Conservation (phyloP, 2,329 filamentous ascomycete species). For the Thelonectria rubi region DNA sequence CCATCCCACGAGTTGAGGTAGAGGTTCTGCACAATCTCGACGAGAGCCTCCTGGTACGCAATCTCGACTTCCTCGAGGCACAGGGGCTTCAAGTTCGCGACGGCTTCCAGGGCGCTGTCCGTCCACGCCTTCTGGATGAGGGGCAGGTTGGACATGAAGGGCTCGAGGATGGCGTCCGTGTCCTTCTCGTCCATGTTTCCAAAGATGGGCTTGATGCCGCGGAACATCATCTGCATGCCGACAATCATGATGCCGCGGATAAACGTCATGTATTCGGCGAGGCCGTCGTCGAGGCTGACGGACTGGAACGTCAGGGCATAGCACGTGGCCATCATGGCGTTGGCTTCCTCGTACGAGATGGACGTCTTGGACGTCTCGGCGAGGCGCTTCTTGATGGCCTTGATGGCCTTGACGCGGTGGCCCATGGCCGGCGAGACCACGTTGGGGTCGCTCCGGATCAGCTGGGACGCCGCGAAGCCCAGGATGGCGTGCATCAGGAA, state of each 20-base stretch:
- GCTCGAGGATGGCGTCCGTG: conserved; percentile 53
- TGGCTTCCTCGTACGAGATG: conserved; percentile 61
- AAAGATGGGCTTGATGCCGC: conserved; percentile 61
- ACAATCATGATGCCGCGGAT: conserved; percentile 66
- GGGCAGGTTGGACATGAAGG: conserved; percentile 57
- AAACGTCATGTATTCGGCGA: conserved; percentile 69
- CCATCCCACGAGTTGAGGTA: conserved; percentile 63
- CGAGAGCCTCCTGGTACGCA: conserved; percentile 56
- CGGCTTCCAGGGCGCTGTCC: conserved; percentile 56
- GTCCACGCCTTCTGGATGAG: conserved; percentile 56
- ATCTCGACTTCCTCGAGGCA: conserved; percentile 55
- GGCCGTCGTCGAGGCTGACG: conserved; percentile 64
- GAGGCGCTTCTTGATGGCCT: conserved; percentile 66
- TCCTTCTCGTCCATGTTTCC: conserved; percentile 55
- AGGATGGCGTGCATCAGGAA: conserved; percentile 77
- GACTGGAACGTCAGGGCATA: conserved; percentile 69
- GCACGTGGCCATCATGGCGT: conserved; percentile 67
- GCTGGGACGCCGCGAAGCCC: conserved; percentile 72
- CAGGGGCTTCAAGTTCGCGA: conserved; percentile 55
- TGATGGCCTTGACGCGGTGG: conserved; percentile 72
- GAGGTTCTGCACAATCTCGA: conserved; percentile 60
- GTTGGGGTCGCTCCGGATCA: conserved; percentile 60
- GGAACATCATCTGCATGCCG: conserved; percentile 61
- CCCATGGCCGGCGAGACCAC: conserved; percentile 67
- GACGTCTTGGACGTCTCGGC: conserved; percentile 52